Percentiles rank a stretch among this genome's conserved stretches.
Conservation (phyloP, 805 yeast genomes). For the Yamadazyma phyllophila region DNA sequence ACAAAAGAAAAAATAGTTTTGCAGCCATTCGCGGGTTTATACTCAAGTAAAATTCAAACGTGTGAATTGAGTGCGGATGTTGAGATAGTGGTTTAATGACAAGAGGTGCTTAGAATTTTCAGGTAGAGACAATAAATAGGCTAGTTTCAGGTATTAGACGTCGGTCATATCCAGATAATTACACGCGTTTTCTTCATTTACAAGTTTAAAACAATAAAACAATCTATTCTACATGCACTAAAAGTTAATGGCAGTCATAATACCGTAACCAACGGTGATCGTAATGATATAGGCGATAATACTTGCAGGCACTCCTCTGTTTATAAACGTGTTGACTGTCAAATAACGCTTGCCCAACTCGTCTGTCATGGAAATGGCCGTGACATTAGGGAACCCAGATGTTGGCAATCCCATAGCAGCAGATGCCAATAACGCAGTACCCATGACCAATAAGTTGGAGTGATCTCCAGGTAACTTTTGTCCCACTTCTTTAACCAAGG, state of each 20-base stretch:
- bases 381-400: conserved; percentile 44
- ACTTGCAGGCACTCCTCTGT: conserved; percentile 43
- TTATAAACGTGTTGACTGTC: conserved; percentile 41
- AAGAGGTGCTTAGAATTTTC: too few species aligned
- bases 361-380: conserved; percentile 43
- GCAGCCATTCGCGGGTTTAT: too few species aligned
- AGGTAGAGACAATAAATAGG: too few species aligned
- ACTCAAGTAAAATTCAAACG: too few species aligned
- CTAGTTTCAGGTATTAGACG: too few species aligned
- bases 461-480: conserved; percentile 36
- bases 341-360: conserved; percentile 40
- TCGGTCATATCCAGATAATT: too few species aligned
- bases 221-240: conserved; percentile 7
- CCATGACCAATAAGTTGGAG: conserved; percentile 40
- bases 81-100: too few species aligned
- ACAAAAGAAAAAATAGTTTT: too few species aligned
- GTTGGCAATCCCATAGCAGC: conserved; percentile 48
- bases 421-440: conserved; percentile 39
- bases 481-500: conserved; percentile 42
- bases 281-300: conserved; percentile 34
- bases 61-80: too few species aligned
- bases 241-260: conserved; percentile 31
- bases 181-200: too few species aligned
- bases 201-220: too few species aligned
- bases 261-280: conserved; percentile 40